A percentile compares a stretch with the other conserved stretches of the same genome.
Evolutionary conservation across 257 asterid species (phyloP).

Genomic region (Solanum etuberosum): DNA sequence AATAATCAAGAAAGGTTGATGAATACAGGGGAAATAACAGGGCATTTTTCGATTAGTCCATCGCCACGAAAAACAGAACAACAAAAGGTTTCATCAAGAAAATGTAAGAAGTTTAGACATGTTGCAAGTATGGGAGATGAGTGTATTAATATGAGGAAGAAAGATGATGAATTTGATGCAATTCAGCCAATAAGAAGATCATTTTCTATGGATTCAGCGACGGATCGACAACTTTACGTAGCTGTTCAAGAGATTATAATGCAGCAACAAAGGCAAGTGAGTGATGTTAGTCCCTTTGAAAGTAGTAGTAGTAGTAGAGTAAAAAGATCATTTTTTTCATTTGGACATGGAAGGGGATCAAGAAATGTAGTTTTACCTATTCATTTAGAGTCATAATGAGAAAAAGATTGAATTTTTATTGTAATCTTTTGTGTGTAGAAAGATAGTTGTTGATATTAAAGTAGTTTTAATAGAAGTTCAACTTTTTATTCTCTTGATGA

Average conservation of each 20-base stretch:
- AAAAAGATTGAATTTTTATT: background rate
- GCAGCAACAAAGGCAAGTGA: slow-evolving; percentile 13
- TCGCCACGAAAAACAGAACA: slow-evolving; percentile 17
- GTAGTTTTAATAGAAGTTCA: background rate
- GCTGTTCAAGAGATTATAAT: slow-evolving; percentile 60
- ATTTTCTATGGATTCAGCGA: slow-evolving; percentile 84
- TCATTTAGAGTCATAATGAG: slow-evolving; percentile 21
- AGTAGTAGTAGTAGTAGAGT: slow-evolving; percentile 30
- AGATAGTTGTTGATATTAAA: background rate
- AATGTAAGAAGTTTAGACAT: slow-evolving; percentile 17
- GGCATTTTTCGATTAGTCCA: slow-evolving; percentile 12
- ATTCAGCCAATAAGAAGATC: slow-evolving; percentile 76
- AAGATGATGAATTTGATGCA: slow-evolving; percentile 36
- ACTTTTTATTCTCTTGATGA: too few relatives aligned
- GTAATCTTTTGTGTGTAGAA: background rate
- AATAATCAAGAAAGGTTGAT: slow-evolving; percentile 10
- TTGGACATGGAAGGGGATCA: slow-evolving; percentile 64
- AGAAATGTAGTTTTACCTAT: slow-evolving; percentile 68
- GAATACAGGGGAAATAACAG: slow-evolving; percentile 15
- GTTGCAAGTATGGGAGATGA: slow-evolving; percentile 72
- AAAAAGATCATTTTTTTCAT: slow-evolving; percentile 61
- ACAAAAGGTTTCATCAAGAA: slow-evolving; percentile 11
- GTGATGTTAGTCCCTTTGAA: slow-evolving; percentile 7
- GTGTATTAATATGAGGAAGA: slow-evolving; percentile 46
- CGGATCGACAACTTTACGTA: slow-evolving; percentile 45